A percentile compares a stretch with the other conserved stretches of the same genome.
phyloP scores from a whole-genome alignment of 495 filamentous ascomycete species.

The Xylaria flabelliformis region DNA sequence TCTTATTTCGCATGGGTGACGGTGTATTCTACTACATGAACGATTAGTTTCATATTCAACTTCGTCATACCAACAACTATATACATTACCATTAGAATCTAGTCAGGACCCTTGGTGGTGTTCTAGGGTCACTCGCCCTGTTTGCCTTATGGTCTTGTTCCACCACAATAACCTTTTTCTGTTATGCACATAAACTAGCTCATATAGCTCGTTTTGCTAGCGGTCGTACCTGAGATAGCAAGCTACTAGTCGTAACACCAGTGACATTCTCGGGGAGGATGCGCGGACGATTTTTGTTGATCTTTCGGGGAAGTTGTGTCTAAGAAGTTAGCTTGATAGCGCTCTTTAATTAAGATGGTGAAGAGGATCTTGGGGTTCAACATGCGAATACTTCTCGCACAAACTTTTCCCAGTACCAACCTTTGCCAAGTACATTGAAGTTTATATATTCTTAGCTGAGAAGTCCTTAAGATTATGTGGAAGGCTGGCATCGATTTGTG shows the following conservation, averaged over 20 bases:
- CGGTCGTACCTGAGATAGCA: too few species aligned
- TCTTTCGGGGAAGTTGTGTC: background rate
- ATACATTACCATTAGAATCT: background rate
- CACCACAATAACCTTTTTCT: background rate
- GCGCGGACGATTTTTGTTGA: background rate
- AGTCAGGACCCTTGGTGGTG: background rate
- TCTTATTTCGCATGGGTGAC: too few species aligned
- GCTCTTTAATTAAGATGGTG: too few species aligned
- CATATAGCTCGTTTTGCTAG: background rate
- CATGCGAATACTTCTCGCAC: background rate
- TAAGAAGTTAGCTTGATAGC: background rate
- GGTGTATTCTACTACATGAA: background rate
- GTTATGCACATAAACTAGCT: background rate
- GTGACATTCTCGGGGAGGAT: background rate
- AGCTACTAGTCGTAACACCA: too few species aligned
- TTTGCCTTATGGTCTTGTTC: background rate
- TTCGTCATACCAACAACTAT: background rate
- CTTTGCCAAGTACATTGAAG: background rate
- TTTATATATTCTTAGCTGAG: background rate
- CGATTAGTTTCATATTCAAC: background rate
- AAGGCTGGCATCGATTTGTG: background rate
- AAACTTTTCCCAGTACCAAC: background rate
- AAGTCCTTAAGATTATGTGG: background rate
- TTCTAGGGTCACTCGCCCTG: background rate
- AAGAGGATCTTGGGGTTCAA: background rate